Evolutionary conservation across 306 rosid species (phyloP).

Genomic region (Gillenia trifoliata): DNA sequence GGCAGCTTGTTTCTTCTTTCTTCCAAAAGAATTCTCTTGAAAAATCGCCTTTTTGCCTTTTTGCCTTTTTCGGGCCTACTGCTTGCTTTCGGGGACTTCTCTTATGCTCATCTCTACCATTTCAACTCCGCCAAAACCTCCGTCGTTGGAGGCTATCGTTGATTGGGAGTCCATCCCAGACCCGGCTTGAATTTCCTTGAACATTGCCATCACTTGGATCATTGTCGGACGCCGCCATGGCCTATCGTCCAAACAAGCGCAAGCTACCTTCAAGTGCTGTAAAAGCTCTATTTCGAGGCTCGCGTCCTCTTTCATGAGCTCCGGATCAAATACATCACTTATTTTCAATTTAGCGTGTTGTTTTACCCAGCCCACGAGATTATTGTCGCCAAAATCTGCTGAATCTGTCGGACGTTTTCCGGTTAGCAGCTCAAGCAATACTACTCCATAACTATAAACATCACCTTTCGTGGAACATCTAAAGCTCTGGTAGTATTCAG

Average conservation of each 20-base stretch:
- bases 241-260: conserved; percentile 87
- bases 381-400: conserved; percentile 88
- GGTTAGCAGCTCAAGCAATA: conserved; percentile 79
- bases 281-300: conserved; percentile 74
- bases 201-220: conserved; percentile 89
- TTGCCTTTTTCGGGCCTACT: conserved; percentile 14
- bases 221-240: conserved; percentile 75
- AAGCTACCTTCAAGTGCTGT: conserved; percentile 78
- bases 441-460: conserved; percentile 93
- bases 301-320: conserved; percentile 82
- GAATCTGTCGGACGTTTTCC: conserved; percentile 91
- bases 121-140: conserved; percentile 49
- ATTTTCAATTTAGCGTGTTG: conserved; percentile 78
- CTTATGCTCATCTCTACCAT: conserved; percentile 85
- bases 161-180: conserved; percentile 84
- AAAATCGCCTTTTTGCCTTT: conserved; percentile 7
- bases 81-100: conserved; percentile 81
- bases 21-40: conserved; percentile 28
- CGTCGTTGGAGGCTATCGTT: conserved; percentile 59
- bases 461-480: conserved; percentile 90
- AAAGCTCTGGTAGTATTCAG: conserved; percentile 95
- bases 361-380: conserved; percentile 98
- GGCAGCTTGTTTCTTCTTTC: conserved; percentile 34
- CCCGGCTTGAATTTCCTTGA: conserved; percentile 91
- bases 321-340: conserved; percentile 75